Evolutionary conservation across 495 filamentous ascomycete species (phyloP), one percentile per base, ranked within the genome.

Genomic region (Cetradonia linearis): DNA sequence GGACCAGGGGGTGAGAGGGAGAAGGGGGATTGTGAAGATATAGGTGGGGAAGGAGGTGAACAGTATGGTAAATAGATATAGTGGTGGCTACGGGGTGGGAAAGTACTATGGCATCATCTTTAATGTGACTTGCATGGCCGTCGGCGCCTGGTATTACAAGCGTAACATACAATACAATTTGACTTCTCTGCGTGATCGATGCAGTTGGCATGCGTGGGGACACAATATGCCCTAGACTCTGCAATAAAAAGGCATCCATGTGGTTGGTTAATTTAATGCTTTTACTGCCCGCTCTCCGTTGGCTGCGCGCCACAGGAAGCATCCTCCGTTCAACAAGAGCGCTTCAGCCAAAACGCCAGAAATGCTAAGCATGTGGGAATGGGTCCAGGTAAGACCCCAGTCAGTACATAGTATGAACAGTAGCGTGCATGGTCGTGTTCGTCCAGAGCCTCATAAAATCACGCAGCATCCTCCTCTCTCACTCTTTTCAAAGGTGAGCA

Each of bases 401-500:
- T 23, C n/a, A 40, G 16, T 28, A 53, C 31, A 25, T 60, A 49
- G 11, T 34, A 56, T 61, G 28, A 48, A 47, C 38, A 55, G 59
- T 28, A 55, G 40, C 25, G 38, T 47, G 42, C 8, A 60, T 25
- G 38, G 9, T 30, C 38, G 40, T 38, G 10, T 37, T 25, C 31
- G 11, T 46, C 37, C 38, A 59, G 36, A 62, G 66, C 60, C 57
- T 91, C 76, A 98, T 82, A 97, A 82, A 68, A 98, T 91, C 49
- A 89, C 81, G 73, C 93, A 98, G 78, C 93, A 97, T 20, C 87
- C 86, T 50, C 77, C 73, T 56, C 83, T 81, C 71, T 95, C 88
- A 30, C 84, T 83, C 72, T 92, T 92, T 67, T 97, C 92, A 60
- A 94, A 93, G 38, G 84, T 92, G 23, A 96, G 79, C 58, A 99